These are phyloP conservation scores for Nicotiana benthamiana DNA, from an alignment of 257 asterid species.

Conservation along the genomic window DNA sequence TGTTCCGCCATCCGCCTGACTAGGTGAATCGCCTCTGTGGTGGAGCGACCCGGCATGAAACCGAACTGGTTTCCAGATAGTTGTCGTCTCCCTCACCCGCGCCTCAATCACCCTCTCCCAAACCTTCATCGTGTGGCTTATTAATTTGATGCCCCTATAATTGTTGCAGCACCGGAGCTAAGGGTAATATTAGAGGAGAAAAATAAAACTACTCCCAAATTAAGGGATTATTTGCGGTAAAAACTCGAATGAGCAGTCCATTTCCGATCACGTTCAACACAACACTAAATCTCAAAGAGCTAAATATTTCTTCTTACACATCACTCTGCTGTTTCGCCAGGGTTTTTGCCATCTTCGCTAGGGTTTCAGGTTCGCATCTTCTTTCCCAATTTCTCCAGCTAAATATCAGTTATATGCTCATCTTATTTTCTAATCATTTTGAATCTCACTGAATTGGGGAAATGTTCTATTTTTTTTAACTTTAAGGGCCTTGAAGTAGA, in stretches of 20 bases:
- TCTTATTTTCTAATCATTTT: neutral
- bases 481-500: neutral
- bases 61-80: too few relatives aligned
- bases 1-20: too few relatives aligned
- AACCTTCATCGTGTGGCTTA: too few relatives aligned
- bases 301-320: neutral
- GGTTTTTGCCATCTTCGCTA: neutral
- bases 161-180: too few relatives aligned
- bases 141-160: too few relatives aligned
- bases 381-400: neutral
- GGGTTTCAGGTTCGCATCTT: slow-evolving; percentile 2
- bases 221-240: neutral
- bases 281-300: neutral
- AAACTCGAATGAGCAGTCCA: neutral
- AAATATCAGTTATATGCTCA: neutral
- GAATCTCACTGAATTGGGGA: neutral
- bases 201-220: too few relatives aligned
- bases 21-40: too few relatives aligned
- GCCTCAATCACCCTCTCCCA: too few relatives aligned
- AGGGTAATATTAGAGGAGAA: too few relatives aligned
- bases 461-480: neutral
- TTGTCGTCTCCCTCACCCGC: too few relatives aligned
- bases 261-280: neutral
- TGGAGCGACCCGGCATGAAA: too few relatives aligned
- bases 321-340: neutral